Conservation (phyloP, 2,329 filamentous ascomycete species). For the Ophiobolus disseminans region DNA sequence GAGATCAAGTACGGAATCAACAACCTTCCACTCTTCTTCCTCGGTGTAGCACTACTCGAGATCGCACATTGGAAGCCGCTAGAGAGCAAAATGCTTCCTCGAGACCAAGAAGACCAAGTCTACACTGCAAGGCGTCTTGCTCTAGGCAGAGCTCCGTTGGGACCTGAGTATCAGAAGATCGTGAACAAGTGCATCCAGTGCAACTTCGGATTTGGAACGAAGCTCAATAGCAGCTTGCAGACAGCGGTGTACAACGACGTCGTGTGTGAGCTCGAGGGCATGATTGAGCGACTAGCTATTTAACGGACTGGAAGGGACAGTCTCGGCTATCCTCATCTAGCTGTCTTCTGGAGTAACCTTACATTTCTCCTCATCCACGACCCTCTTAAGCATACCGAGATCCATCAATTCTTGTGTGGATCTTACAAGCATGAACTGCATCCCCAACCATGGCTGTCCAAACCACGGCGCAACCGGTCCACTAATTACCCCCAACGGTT, state of each 20-base stretch:
- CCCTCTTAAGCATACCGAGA: not conserved
- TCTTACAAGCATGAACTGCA: slow-evolving; percentile 38
- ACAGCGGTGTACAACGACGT: slow-evolving; percentile 34
- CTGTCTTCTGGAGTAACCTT: not conserved
- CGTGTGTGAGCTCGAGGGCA: slow-evolving; percentile 25
- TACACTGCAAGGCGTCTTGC: slow-evolving; percentile 31
- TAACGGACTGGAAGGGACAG: not conserved
- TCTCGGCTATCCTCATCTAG: not conserved
- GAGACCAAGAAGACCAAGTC: slow-evolving; percentile 24
- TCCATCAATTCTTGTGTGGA: not conserved
- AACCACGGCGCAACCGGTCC: slow-evolving; percentile 61
- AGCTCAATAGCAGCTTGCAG: slow-evolving; percentile 30
- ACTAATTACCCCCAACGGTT: slow-evolving; percentile 49
- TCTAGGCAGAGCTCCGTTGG: slow-evolving; percentile 15
- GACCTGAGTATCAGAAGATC: slow-evolving; percentile 25
- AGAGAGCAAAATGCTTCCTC: slow-evolving; percentile 18
- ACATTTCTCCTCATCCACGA: not conserved
- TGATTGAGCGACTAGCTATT: slow-evolving; percentile 8
- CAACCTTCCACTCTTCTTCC: slow-evolving; percentile 31
- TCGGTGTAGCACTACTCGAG: slow-evolving; percentile 35
- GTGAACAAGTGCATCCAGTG: slow-evolving; percentile 26
- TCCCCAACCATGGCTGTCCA: slow-evolving; percentile 58
- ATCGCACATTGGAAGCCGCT: slow-evolving; percentile 33
- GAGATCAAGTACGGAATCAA: slow-evolving; percentile 30
- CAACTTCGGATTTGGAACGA: slow-evolving; percentile 28